A percentile compares a stretch with the other conserved stretches of the same genome.
Conservation (phyloP, 1,139 yeast genomes). For the Saccharomyces pastorianus region DNA sequence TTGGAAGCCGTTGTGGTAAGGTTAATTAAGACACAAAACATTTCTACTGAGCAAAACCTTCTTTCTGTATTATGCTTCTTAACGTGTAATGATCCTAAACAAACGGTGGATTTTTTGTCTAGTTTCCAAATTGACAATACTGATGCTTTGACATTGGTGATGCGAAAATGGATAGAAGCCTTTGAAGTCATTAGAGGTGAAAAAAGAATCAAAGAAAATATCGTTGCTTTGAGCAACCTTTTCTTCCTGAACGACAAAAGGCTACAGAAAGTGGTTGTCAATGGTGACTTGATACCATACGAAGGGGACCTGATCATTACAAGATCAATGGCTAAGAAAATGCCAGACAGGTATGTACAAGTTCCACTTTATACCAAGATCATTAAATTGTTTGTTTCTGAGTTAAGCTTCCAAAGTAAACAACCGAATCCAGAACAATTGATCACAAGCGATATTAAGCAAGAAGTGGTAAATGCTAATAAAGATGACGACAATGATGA, state of each 20-base stretch:
- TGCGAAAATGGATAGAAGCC: constrained; percentile 75
- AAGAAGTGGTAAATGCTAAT: constrained; percentile 25
- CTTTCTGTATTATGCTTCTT: constrained; percentile 70
- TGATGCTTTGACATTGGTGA: constrained; percentile 40
- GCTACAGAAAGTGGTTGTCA: constrained; percentile 47
- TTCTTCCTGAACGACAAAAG: constrained; percentile 51
- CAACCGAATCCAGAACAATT: constrained; percentile 35
- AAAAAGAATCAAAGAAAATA: constrained; percentile 61
- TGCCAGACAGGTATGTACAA: constrained; percentile 56
- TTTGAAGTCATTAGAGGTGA: constrained; percentile 78
- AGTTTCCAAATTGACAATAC: constrained; percentile 33
- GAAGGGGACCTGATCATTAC: constrained; percentile 58
- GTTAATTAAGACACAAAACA: constrained; percentile 55
- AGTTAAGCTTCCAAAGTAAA: constrained; percentile 54
- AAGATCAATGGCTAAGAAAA: constrained; percentile 69
- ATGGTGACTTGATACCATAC: constrained; percentile 70
- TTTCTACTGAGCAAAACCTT: constrained; percentile 68
- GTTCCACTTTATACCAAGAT: constrained; percentile 68
- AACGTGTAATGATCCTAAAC: constrained; percentile 50
- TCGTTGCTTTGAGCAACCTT: constrained; percentile 60
- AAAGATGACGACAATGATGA: constrained; percentile 42
- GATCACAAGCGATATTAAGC: constrained; percentile 14
- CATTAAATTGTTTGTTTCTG: constrained; percentile 59
- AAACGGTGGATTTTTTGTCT: constrained; percentile 53
- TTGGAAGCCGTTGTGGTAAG: constrained; percentile 67